Conservation (phyloP, 129 eudicot species). For the Solidago caesia region DNA sequence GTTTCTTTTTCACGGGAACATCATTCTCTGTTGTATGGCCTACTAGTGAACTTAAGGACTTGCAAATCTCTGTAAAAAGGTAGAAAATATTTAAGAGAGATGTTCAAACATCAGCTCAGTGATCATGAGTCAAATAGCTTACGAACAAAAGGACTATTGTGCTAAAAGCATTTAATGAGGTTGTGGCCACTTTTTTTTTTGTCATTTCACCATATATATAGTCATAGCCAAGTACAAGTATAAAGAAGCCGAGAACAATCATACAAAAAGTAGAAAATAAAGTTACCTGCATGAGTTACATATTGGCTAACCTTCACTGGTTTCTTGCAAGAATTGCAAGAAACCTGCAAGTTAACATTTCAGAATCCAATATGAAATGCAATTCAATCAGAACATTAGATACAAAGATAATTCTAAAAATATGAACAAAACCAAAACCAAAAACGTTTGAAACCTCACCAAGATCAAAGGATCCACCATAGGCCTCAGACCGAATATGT, state of each 20-base stretch:
- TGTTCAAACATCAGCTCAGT: not conserved
- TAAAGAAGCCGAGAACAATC: not conserved
- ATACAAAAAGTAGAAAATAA: not conserved
- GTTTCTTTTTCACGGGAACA: slow-evolving; percentile 52
- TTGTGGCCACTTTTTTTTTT: not conserved
- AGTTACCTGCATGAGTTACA: slow-evolving; percentile 73
- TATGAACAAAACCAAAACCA: slow-evolving; percentile 5
- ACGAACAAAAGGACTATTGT: no score
- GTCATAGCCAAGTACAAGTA: not conserved
- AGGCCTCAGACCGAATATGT: slow-evolving; percentile 79
- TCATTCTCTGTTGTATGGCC: slow-evolving; percentile 44
- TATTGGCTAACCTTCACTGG: slow-evolving; percentile 82
- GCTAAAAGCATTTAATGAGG: not conserved
- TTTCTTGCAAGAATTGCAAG: slow-evolving; percentile 83
- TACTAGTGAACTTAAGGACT: slow-evolving; percentile 40
- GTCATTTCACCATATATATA: not conserved
- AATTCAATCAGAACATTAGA: not conserved
- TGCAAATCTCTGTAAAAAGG: slow-evolving; percentile 66
- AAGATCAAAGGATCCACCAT: slow-evolving; percentile 70
- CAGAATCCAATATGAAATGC: slow-evolving; percentile 9
- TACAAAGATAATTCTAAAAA: slow-evolving; percentile 15
- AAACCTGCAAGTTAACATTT: slow-evolving; percentile 50
- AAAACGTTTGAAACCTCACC: slow-evolving; percentile 48
- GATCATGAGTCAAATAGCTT: no score
- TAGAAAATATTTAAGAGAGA: not conserved